Base-by-base conservation (phyloP, 2,329 filamentous ascomycete genomes). In the Cordyceps tenuipes region DNA sequence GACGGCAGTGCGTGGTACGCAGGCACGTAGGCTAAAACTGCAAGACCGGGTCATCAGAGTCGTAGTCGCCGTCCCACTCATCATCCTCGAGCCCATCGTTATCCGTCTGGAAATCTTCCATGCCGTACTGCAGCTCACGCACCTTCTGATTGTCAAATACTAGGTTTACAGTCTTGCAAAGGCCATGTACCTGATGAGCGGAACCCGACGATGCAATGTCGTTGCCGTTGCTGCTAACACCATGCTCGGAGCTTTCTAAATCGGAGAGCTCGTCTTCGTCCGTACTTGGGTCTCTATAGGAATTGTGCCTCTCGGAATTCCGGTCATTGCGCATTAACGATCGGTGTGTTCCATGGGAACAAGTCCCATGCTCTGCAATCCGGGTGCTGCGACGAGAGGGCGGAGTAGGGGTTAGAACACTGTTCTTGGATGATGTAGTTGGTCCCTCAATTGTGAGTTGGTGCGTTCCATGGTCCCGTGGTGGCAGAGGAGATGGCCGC, bases 121-220 rank as follows among this genome's bases (percentile, higher is more conserved):
- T 89, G 23, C 80, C 80, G 64, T 81, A 89, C 62, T 87, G 84
- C 26, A 81, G 75, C 72, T 91, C 89, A 2, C 79, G 79, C 5
- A 86, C 85, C 62, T 90, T 86, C 68, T 89, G 82, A 69, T 92
- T 92, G 71, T 92, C 89, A 64, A 92, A 86, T 49, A 83, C 76
- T 48, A 92, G 80, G 62, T 88, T 82, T 19, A 92, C 88, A 6
- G 84, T 78, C 46, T 85, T 79, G 67, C 89, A 93, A 64, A 87
- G 78, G 1, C 88, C 88, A 62, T 92, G 89, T 29, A 87, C 73
- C 19, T 57, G 48, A 3, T 19, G 5, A 10, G 31, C 8, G 17
- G 34, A 3, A 23, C 21, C 23, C 21, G 50, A 43, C 31, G n/a
- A 54, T 17, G 43, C 21, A 21, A 19, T 19, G n/a, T 26, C 57